These are phyloP conservation scores for Colletotrichum trifolii DNA, from an alignment of 2,329 filamentous ascomycete species.

Conservation along the genomic window DNA sequence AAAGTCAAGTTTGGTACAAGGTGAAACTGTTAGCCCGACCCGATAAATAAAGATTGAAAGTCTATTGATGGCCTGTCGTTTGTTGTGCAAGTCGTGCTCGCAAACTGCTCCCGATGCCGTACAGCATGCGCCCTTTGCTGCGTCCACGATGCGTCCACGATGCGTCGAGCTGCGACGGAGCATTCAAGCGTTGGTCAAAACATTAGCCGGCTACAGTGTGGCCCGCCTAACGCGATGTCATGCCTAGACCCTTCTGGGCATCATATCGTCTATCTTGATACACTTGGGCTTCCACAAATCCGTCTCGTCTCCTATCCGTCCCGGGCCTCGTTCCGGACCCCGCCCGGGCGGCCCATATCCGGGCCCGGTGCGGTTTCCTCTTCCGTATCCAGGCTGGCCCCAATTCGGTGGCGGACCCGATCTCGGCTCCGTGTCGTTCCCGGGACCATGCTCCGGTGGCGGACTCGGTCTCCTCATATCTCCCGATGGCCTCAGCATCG, in stretches of 20 bases:
- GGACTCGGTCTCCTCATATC: conserved; percentile 32
- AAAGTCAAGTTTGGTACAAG: conserved; percentile 4
- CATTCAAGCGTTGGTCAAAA: too few relatives aligned
- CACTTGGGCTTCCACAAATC: conserved; percentile 44
- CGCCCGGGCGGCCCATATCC: conserved; percentile 21
- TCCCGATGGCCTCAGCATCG: conserved; percentile 43
- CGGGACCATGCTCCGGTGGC: conserved; percentile 11
- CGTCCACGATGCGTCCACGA: too few relatives aligned
- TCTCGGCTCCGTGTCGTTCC: conserved; percentile 30
- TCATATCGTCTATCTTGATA: conserved; percentile 37
- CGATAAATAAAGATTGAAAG: neutral
- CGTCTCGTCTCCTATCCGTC: conserved; percentile 37
- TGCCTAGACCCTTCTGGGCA: conserved; percentile 22
- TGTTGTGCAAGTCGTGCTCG: too few relatives aligned
- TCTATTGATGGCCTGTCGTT: neutral
- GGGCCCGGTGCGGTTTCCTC: conserved; percentile 5
- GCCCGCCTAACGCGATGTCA: too few relatives aligned
- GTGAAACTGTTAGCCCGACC: neutral
- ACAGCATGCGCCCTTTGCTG: too few relatives aligned
- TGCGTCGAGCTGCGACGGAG: too few relatives aligned
- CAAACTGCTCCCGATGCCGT: too few relatives aligned
- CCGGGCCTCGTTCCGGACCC: conserved; percentile 26
- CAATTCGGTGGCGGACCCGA: conserved; percentile 11
- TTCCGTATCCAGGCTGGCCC: conserved; percentile 15
- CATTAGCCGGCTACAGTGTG: neutral